Base-by-base conservation (phyloP, 139 green algal species). In the Chlorella sp. region DNA sequence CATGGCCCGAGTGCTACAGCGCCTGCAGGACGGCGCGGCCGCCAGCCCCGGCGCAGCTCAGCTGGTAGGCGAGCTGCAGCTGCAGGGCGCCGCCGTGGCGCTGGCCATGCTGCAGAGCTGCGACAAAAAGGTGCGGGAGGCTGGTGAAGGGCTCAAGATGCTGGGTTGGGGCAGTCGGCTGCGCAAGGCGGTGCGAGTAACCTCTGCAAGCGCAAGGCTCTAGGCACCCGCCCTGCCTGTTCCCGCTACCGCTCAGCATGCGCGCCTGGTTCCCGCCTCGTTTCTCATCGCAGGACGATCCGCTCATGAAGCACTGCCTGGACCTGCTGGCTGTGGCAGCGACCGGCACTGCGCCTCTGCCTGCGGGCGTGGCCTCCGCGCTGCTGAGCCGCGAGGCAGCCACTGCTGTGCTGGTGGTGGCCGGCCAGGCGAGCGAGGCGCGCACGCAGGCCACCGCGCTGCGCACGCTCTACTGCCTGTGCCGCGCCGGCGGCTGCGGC, bases 101-200 rank as follows among this genome's bases (percentile, higher is more conserved):
- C 79, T 84, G 43, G 79, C 79, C 22, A 44, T 84, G 64, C 79
- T 84, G 41, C 79, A 84, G 43, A 48, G 79, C 64, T 75, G 79
- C 60, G 60, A 83, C 60, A 41, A 73, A 6, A 83, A 73, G 77
- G 77, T 83, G 60, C 28, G 77, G n/a, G 24, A 6, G 43, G 28
- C 40, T 11, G 3, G 28, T 34, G 40, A 1, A 36, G n/a, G n/a
- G n/a, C n/a, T n/a, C n/a, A n/a, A n/a, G n/a, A n/a, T n/a, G n/a
- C n/a, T n/a, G n/a, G n/a, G n/a, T n/a, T n/a, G n/a, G n/a, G n/a
- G n/a, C n/a, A n/a, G n/a, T n/a, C n/a, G n/a, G n/a, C n/a, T 13
- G 8, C n/a, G 41, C 5, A 20, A 73, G n/a, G 1, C 13, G 65
- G n/a, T 43, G 65, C 28, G n/a, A n/a, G 32, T 22, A 7, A 19